Conservation (phyloP, 345 rosid species). For the Eucalyptus cloeziana region DNA sequence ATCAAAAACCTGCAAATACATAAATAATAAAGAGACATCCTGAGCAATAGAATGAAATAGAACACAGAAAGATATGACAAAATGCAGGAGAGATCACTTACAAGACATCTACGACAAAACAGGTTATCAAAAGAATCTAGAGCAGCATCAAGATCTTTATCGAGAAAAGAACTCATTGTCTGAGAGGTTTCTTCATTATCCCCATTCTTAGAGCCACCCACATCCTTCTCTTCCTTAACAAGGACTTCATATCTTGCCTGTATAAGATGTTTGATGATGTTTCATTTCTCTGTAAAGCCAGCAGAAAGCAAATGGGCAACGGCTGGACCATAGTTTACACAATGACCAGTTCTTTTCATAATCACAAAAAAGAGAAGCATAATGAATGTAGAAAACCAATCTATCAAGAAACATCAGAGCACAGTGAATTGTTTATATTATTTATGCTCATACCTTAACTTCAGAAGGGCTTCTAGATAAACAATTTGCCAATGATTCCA, state of each 20-base stretch:
- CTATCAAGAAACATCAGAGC: background rate
- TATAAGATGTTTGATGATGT: conserved; percentile 95
- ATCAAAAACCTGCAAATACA: conserved; percentile 74
- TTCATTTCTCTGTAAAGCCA: conserved; percentile 92
- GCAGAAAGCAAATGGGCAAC: conserved; percentile 76
- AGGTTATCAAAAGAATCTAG: conserved; percentile 97
- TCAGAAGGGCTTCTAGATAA: conserved; percentile 63
- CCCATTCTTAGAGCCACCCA: conserved; percentile 26
- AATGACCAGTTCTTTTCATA: conserved; percentile 35
- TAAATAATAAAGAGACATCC: background rate
- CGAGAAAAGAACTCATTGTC: conserved; percentile 45
- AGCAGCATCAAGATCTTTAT: conserved; percentile 95
- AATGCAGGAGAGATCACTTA: conserved; percentile 17
- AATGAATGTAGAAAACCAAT: background rate
- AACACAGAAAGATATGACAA: background rate
- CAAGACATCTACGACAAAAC: conserved; percentile 97
- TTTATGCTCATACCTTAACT: conserved; percentile 55
- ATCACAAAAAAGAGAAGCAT: background rate
- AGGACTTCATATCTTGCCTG: conserved; percentile 96
- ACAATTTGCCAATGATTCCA: conserved; percentile 58
- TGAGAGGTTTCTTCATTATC: conserved; percentile 28
- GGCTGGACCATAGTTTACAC: conserved; percentile 77
- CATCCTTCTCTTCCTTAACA: conserved; percentile 42
- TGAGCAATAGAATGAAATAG: background rate
- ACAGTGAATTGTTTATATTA: background rate